Percentiles rank a stretch among this genome's conserved stretches.
Conservation (phyloP, 2,329 filamentous ascomycete species). For the Diaporthe ampelina region DNA sequence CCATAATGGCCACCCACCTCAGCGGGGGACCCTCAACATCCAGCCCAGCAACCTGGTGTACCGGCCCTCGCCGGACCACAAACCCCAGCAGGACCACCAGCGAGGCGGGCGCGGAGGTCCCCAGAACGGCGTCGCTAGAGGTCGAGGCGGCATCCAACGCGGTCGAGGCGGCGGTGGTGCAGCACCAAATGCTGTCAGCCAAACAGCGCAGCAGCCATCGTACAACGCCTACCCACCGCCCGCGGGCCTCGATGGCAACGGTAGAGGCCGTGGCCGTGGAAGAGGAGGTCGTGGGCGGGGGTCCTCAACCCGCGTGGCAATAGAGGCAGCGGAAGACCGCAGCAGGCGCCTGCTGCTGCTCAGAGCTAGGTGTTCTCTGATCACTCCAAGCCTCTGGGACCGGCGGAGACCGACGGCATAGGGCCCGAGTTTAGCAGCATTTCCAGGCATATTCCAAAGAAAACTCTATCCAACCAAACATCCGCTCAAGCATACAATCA, state of each 20-base stretch:
- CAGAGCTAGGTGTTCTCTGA: conserved; percentile 35
- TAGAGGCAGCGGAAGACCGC: conserved; percentile 36
- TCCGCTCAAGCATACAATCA: neutral
- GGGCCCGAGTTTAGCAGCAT: neutral
- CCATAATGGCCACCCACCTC: conserved; percentile 42
- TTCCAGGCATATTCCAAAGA: neutral
- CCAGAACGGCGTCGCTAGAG: conserved; percentile 47
- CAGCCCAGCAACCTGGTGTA: conserved; percentile 69
- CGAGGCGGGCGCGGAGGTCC: conserved; percentile 27
- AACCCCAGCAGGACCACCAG: conserved; percentile 47
- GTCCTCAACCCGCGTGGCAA: conserved; percentile 36
- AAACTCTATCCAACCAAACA: neutral
- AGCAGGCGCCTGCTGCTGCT: conserved; percentile 37
- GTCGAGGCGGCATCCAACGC: conserved; percentile 45
- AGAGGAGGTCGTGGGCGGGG: conserved; percentile 47
- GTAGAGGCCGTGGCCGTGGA: conserved; percentile 56
- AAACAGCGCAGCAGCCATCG: conserved; percentile 44
- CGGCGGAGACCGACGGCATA: no score
- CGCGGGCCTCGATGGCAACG: conserved; percentile 65
- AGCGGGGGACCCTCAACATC: conserved; percentile 53
- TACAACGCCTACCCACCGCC: conserved; percentile 75
- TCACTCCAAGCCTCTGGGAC: neutral
- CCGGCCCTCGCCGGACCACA: conserved; percentile 52
- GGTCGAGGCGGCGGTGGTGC: conserved; percentile 44
- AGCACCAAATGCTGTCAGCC: conserved; percentile 35